phyloP scores from a whole-genome alignment of 352 stramenopile species.

The Phytophthora multivora region DNA sequence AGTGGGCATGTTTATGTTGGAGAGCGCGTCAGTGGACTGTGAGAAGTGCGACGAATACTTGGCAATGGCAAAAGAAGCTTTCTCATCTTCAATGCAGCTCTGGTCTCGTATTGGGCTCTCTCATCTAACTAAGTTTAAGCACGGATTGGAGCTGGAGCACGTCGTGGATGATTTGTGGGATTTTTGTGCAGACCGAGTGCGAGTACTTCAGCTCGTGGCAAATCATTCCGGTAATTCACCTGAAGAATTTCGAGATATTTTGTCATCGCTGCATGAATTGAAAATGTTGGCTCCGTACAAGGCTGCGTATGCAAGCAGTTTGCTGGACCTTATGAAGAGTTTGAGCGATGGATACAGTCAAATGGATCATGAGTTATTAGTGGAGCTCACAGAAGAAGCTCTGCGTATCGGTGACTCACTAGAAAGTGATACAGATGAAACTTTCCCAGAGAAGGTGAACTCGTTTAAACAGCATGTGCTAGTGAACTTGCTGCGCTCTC shows the following conservation, averaged over 20 bases:
- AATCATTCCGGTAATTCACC: conserved; percentile 6
- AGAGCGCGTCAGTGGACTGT: conserved; percentile 53
- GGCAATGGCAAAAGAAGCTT: conserved; percentile 53
- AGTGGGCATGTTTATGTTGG: conserved; percentile 64
- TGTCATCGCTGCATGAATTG: conserved; percentile 69
- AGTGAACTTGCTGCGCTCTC: conserved; percentile 51
- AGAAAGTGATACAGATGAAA: conserved; percentile 40
- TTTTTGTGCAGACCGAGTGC: conserved; percentile 70
- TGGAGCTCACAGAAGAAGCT: conserved; percentile 63
- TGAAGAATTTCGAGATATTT: conserved; percentile 32
- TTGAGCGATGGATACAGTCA: conserved; percentile 57
- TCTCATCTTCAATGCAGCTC: conserved; percentile 49
- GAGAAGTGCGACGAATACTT: conserved; percentile 64
- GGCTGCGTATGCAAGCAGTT: conserved; percentile 33
- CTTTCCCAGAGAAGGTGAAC: conserved; percentile 19
- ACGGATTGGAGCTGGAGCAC: conserved; percentile 68
- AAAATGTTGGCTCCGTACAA: conserved; percentile 79
- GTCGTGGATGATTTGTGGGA: conserved; percentile 83
- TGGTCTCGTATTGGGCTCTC: conserved; percentile 73
- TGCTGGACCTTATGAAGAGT: conserved; percentile 57
- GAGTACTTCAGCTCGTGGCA: conserved; percentile 46
- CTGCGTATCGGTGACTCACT: conserved; percentile 59
- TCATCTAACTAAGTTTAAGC: conserved; percentile 68
- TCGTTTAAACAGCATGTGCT: conserved; percentile 56
- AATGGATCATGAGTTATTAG: conserved; percentile 42